Percentiles rank a stretch among this genome's conserved stretches.
These are phyloP conservation scores for Fusarium burgessii DNA, from an alignment of 2,329 filamentous ascomycete genomes.

Conservation along the genomic window DNA sequence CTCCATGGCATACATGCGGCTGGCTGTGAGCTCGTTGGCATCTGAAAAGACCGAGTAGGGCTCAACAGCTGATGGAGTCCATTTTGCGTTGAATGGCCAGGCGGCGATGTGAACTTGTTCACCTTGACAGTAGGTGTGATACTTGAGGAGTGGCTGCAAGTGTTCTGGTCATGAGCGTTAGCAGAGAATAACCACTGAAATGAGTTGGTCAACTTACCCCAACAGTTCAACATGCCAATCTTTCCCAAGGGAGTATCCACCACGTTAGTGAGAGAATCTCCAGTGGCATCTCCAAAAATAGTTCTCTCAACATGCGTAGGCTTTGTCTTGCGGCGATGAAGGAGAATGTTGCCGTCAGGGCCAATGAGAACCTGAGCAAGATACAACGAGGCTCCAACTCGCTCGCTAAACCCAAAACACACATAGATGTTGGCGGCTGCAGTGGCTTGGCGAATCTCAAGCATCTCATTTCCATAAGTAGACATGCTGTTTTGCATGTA, in stretches of 20 bases:
- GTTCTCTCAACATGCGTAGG: constrained; percentile 64
- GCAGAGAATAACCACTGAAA: not conserved
- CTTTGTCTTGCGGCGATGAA: constrained; percentile 62
- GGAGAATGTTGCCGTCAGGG: constrained; percentile 53
- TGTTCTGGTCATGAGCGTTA: constrained; percentile 54
- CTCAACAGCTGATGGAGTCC: constrained; percentile 23
- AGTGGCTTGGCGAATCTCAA: not conserved
- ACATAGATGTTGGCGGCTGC: not conserved
- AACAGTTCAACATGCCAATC: constrained; percentile 60
- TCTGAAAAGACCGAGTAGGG: constrained; percentile 42
- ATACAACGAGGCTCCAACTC: not conserved
- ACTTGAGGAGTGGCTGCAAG: constrained; percentile 60
- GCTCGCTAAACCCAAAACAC: not conserved
- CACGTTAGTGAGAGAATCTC: constrained; percentile 54
- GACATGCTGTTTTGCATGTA: constrained; percentile 4
- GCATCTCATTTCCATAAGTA: not conserved
- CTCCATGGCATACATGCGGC: constrained; percentile 67
- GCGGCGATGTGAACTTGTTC: constrained; percentile 61
- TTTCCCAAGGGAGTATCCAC: constrained; percentile 52
- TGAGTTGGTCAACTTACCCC: not conserved
- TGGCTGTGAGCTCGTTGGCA: constrained; percentile 49
- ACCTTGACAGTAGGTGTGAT: constrained; percentile 56
- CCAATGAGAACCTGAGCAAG: constrained; percentile 55
- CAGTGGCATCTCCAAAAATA: constrained; percentile 59
- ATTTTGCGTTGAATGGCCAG: constrained; percentile 53